Evolutionary conservation across 2,329 filamentous ascomycete genomes (phyloP).

Genomic region (Mycosphaerella sp.): DNA sequence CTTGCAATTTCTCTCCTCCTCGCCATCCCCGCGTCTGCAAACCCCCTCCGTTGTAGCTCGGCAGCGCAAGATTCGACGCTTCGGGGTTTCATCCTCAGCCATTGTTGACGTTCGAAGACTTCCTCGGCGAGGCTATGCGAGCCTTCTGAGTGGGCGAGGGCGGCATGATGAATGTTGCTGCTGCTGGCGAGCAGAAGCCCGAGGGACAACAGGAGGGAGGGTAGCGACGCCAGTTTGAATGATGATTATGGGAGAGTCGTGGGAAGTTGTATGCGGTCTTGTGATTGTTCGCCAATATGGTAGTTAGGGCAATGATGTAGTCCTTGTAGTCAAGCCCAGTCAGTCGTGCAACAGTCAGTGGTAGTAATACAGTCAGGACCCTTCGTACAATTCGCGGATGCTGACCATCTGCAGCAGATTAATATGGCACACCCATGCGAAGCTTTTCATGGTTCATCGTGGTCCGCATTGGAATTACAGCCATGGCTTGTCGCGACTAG

Average conservation of each 20-base stretch:
- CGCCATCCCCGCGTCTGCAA: background rate
- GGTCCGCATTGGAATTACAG: background rate
- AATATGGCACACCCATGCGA: background rate
- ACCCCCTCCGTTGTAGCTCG: background rate
- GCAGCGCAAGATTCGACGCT: background rate
- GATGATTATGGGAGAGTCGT: background rate
- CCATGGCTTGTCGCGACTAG: background rate
- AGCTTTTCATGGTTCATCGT: background rate
- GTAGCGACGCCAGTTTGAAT: background rate
- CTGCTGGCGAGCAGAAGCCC: background rate
- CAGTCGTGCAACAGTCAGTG: background rate
- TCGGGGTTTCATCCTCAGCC: background rate
- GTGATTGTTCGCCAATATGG: no score
- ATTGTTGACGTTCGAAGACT: conserved; percentile 2
- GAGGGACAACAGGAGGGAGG: background rate
- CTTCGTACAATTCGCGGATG: background rate
- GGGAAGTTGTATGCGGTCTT: no score
- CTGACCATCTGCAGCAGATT: background rate
- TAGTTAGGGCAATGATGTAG: no score
- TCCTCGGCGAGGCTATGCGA: conserved; percentile 3
- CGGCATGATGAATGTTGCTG: background rate
- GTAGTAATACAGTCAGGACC: background rate
- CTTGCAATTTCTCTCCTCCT: background rate
- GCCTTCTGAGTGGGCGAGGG: background rate
- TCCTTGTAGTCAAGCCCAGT: no score